These are phyloP conservation scores for Penicillium cinerascens DNA, from an alignment of 495 filamentous ascomycete species.

Conservation along the genomic window DNA sequence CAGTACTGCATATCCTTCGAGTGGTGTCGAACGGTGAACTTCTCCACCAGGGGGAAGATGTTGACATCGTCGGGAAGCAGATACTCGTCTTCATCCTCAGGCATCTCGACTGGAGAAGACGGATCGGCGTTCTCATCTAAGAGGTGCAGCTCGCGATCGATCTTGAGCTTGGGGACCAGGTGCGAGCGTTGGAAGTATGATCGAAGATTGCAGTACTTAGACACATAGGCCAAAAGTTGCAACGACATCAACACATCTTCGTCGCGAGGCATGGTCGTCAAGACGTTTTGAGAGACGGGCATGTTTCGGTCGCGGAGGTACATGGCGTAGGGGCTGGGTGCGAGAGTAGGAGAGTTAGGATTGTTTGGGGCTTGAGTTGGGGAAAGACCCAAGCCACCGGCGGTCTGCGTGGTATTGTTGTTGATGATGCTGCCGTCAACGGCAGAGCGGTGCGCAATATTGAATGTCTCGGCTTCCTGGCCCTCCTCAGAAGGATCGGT, in stretches of 20 bases:
- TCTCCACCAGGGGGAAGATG: slow-evolving; percentile 97
- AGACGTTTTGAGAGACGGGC: slow-evolving; percentile 60
- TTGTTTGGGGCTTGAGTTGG: slow-evolving; percentile 69
- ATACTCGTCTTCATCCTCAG: slow-evolving; percentile 82
- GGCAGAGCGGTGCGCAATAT: slow-evolving; percentile 87
- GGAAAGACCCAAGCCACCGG: slow-evolving; percentile 67
- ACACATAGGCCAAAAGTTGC: slow-evolving; percentile 96
- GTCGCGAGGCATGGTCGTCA: slow-evolving; percentile 88
- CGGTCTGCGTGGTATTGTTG: slow-evolving; percentile 49
- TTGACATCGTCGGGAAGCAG: slow-evolving; percentile 90
- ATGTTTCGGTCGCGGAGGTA: slow-evolving; percentile 71
- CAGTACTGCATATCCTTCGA: slow-evolving; percentile 98
- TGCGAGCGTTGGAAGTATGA: slow-evolving; percentile 94
- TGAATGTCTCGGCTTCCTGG: slow-evolving; percentile 84
- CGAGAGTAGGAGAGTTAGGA: slow-evolving; percentile 67
- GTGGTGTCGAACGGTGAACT: slow-evolving; percentile 93
- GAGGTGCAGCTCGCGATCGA: slow-evolving; percentile 76
- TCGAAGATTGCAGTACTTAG: slow-evolving; percentile 95
- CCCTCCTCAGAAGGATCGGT: slow-evolving; percentile 72
- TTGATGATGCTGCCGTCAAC: slow-evolving; percentile 88
- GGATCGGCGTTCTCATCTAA: slow-evolving; percentile 61
- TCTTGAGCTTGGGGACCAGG: slow-evolving; percentile 86
- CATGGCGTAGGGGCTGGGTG: slow-evolving; percentile 66
- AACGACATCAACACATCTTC: slow-evolving; percentile 98
- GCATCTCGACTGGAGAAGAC: slow-evolving; percentile 42